These are phyloP conservation scores for Fusarium longipes DNA, from an alignment of 2,329 filamentous ascomycete genomes.

Conservation along the genomic window DNA sequence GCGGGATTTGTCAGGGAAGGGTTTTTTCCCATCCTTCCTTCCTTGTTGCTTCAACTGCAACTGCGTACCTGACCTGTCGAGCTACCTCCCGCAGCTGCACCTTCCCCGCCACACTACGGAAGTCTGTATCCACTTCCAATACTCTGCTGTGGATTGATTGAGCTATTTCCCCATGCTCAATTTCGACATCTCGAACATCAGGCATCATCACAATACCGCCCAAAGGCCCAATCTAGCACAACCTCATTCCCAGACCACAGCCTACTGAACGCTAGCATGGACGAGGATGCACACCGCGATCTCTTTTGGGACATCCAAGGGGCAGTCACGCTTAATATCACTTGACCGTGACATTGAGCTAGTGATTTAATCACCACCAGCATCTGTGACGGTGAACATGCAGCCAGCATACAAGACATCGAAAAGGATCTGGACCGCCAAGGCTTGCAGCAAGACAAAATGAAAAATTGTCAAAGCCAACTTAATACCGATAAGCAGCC, in stretches of 20 bases:
- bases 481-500: conserved; percentile 31
- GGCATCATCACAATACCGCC: conserved; percentile 26
- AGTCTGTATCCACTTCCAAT: conserved; percentile 28
- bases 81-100: conserved; percentile 24
- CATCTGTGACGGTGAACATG: conserved; percentile 18
- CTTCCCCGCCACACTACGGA: conserved; percentile 36
- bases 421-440: conserved; percentile 15
- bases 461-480: conserved; percentile 13
- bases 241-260: conserved; percentile 4
- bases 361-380: conserved; percentile 30
- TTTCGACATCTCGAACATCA: conserved; percentile 27
- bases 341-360: conserved; percentile 28
- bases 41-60: neutral
- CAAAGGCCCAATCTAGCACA: conserved; percentile 15
- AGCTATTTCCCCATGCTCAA: conserved; percentile 17
- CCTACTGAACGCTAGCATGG: conserved; percentile 9
- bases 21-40: conserved; percentile 3
- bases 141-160: conserved; percentile 8
- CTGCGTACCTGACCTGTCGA: conserved; percentile 6
- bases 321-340: conserved; percentile 29
- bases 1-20: neutral
- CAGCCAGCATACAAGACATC: conserved; percentile 39
- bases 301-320: neutral
- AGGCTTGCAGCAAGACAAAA: neutral
- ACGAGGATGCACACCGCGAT: conserved; percentile 14